A percentile compares a stretch with the other conserved stretches of the same genome.
Evolutionary conservation across 2,329 filamentous ascomycete species (phyloP).

Genomic region (Fusarium veterinarium): DNA sequence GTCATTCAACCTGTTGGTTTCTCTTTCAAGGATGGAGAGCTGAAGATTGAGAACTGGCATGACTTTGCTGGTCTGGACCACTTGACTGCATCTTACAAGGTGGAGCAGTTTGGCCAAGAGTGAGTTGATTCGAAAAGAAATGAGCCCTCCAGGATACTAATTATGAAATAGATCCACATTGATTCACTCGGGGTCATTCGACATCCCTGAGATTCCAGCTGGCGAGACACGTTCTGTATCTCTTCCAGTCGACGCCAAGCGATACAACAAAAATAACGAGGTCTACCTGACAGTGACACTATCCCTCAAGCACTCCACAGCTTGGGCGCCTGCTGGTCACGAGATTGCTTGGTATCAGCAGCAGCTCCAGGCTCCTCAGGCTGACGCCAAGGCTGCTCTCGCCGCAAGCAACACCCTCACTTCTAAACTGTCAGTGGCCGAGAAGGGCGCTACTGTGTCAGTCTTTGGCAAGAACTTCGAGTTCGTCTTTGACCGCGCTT

Average conservation of each 20-base stretch:
- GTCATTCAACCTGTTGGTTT: slow-evolving; percentile 66
- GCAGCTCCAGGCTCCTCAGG: slow-evolving; percentile 46
- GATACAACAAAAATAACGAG: slow-evolving; percentile 50
- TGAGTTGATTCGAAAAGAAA: slow-evolving; percentile 42
- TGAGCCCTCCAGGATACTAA: background rate
- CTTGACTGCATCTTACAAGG: slow-evolving; percentile 55
- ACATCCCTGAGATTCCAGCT: slow-evolving; percentile 55
- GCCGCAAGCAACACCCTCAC: slow-evolving; percentile 13
- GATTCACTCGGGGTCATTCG: slow-evolving; percentile 52
- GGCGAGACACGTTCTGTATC: slow-evolving; percentile 51
- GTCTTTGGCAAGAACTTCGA: slow-evolving; percentile 47
- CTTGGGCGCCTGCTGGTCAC: slow-evolving; percentile 65
- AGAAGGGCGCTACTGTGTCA: slow-evolving; percentile 2
- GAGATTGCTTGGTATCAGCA: slow-evolving; percentile 67
- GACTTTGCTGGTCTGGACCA: slow-evolving; percentile 60
- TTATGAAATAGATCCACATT: slow-evolving; percentile 6
- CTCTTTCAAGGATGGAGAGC: slow-evolving; percentile 48
- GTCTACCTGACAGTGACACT: slow-evolving; percentile 60
- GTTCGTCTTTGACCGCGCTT: slow-evolving; percentile 58
- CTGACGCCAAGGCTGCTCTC: background rate
- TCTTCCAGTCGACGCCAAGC: slow-evolving; percentile 46
- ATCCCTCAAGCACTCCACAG: slow-evolving; percentile 53
- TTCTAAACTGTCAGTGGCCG: slow-evolving; percentile 39
- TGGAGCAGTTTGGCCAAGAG: slow-evolving; percentile 57
- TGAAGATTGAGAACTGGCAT: slow-evolving; percentile 61